Evolutionary conservation across 2,329 filamentous ascomycete species (phyloP).

Genomic region (Microsporum audouinii): DNA sequence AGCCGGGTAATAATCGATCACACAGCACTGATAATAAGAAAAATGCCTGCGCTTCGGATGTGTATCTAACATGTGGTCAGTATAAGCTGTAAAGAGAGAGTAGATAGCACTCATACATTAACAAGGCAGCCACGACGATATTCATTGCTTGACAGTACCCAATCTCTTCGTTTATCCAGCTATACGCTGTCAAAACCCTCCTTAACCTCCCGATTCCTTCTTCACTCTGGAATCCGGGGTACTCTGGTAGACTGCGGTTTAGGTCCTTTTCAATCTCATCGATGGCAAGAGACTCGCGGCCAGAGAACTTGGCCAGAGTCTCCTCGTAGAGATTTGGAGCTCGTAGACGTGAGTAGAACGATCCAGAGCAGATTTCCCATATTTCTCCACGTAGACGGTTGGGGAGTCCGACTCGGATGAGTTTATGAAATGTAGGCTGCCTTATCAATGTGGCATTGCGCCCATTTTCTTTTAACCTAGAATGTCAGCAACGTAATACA

Average conservation of each 20-base stretch:
- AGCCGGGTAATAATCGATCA: constrained; percentile 84
- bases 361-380: constrained; percentile 91
- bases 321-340: constrained; percentile 74
- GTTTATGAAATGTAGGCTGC: constrained; percentile 94
- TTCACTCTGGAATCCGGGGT: constrained; percentile 91
- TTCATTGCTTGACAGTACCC: constrained; percentile 99
- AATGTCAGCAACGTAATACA: constrained; percentile 8
- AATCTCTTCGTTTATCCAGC: constrained; percentile 90
- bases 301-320: constrained; percentile 70
- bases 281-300: constrained; percentile 83
- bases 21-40: constrained; percentile 85
- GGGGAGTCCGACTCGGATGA: constrained; percentile 87
- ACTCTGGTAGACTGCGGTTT: constrained; percentile 91
- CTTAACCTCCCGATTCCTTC: constrained; percentile 85
- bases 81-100: constrained; percentile 18
- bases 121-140: constrained; percentile 90
- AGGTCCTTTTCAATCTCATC: constrained; percentile 99
- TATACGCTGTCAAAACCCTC: constrained; percentile 89
- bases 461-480: constrained; percentile 59
- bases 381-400: constrained; percentile 88
- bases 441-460: constrained; percentile 84
- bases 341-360: constrained; percentile 75
- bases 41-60: constrained; percentile 92
- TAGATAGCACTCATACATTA: constrained; percentile 53
- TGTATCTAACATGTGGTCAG: constrained; percentile 49